Conservation (phyloP, 495 filamentous ascomycete genomes). For the Neurospora terricola region DNA sequence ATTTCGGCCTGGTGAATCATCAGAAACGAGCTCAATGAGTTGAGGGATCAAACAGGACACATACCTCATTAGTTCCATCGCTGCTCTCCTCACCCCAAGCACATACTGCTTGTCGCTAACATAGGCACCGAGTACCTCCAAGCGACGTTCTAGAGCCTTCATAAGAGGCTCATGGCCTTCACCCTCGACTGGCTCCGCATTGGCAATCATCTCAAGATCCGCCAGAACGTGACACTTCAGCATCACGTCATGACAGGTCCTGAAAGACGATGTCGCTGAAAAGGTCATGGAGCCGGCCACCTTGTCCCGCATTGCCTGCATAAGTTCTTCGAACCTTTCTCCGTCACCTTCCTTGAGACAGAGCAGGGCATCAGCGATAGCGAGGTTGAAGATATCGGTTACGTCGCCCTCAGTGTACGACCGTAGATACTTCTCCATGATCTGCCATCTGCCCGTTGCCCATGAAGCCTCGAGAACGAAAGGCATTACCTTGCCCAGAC, state of each 20-base stretch:
- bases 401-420: slow-evolving; percentile 36
- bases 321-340: slow-evolving; percentile 44
- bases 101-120: slow-evolving; percentile 88
- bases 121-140: slow-evolving; percentile 79
- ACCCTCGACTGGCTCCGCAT: slow-evolving; percentile 26
- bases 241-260: slow-evolving; percentile 69
- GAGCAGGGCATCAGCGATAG: slow-evolving; percentile 62
- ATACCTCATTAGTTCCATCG: slow-evolving; percentile 66
- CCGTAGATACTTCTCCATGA: slow-evolving; percentile 56
- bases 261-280: slow-evolving; percentile 65
- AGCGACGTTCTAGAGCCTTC: slow-evolving; percentile 56
- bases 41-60: slow-evolving; percentile 19
- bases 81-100: slow-evolving; percentile 74
- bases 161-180: slow-evolving; percentile 39
- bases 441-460: slow-evolving; percentile 74
- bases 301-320: slow-evolving; percentile 56
- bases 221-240: slow-evolving; percentile 77
- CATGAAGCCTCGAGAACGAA: slow-evolving; percentile 86
- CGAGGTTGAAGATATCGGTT: slow-evolving; percentile 73
- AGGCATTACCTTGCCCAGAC: slow-evolving; percentile 52
- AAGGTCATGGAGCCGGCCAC: slow-evolving; percentile 64
- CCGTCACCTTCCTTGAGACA: slow-evolving; percentile 47
- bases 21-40: slow-evolving; percentile 20
- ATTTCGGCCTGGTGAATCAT: slow-evolving; percentile 30
- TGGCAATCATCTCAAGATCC: slow-evolving; percentile 74